Evolutionary conservation across 2,329 filamentous ascomycete genomes (phyloP).

Genomic region (Hypoxylon sp.): DNA sequence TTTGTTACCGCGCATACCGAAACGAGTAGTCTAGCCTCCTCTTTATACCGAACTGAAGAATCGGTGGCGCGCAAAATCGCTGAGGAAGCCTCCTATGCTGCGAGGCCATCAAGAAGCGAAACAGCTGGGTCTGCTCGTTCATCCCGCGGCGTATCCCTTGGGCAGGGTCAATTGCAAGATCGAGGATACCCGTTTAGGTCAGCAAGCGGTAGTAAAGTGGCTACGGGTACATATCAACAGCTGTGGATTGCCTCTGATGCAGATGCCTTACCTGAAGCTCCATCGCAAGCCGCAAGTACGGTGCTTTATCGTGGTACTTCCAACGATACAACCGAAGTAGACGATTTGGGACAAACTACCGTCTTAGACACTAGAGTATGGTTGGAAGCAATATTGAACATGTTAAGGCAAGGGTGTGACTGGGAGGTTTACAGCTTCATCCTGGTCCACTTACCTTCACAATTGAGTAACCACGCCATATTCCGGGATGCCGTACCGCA

Average conservation of each 20-base stretch:
- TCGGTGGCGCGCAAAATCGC: constrained; percentile 66
- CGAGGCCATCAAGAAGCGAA: constrained; percentile 63
- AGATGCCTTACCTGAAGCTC: constrained; percentile 67
- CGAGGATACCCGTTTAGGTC: constrained; percentile 60
- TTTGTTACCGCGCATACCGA: constrained; percentile 80
- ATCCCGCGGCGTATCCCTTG: constrained; percentile 67
- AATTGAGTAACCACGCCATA: constrained; percentile 90
- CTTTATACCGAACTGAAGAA: constrained; percentile 75
- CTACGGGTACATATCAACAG: constrained; percentile 61
- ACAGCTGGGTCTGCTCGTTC: constrained; percentile 59
- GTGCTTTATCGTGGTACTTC: constrained; percentile 63
- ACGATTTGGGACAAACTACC: constrained; percentile 50
- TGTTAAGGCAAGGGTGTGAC: constrained; percentile 81
- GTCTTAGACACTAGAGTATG: constrained; percentile 75
- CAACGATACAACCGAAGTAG: constrained; percentile 40
- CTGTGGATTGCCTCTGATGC: constrained; percentile 72
- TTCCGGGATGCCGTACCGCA: constrained; percentile 82
- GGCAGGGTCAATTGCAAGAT: constrained; percentile 63
- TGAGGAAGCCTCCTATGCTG: constrained; percentile 65
- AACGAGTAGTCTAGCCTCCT: constrained; percentile 78
- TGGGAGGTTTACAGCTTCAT: constrained; percentile 97
- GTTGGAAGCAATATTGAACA: constrained; percentile 81
- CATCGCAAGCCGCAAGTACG: constrained; percentile 64
- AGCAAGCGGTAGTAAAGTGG: constrained; percentile 58
- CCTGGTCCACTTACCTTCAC: constrained; percentile 86